Evolutionary conservation across 2,329 filamentous ascomycete species (phyloP), one percentile per base, ranked within the genome.

Genomic region (Talaromyces sp.): DNA sequence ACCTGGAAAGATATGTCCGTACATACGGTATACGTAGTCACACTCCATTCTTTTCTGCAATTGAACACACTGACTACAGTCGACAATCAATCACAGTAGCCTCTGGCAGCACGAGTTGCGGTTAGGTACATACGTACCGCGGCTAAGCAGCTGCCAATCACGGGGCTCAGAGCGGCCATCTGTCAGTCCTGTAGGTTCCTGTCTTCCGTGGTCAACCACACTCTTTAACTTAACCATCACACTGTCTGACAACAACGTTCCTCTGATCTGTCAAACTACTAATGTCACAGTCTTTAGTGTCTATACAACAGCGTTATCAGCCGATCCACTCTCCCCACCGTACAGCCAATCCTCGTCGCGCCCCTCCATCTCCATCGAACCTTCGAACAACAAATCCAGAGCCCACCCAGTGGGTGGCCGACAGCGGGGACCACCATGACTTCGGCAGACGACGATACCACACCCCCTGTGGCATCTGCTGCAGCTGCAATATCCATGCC

Each of bases 71-170:
- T 13, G 15, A 5, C 45, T 2, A 59, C 19, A 11, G n/a, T 17
- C 25, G 7, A 29, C 17, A 19, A 19, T 36, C 60, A 64, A 65
- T 61, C 58, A 65, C 64, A 58, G 58, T n/a, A 7, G 51, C 13
- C 11, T n/a, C 29, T 56, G 25, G 27, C 51, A 19, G 49, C 64
- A 65, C 64, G 64, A 65, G 64, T 34, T 17, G 63, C 15, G 34
- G 27, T 4, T 10, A 31, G 29, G 25, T 45, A 34, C 56, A 53
- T 51, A 34, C 56, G 43, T 51, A 47, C 63, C 49, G 63, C 58
- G 58, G 63, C 49, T 65, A 56, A n/a, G 29, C 47, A 22, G 58
- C 63, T 27, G 19, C 64, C 64, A 65, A 65, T 65, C 64, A 65
- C 40, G n/a, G 22, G 27, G 29, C 53, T 19, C 31, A 56, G 31